Evolutionary conservation across 2,329 filamentous ascomycete genomes (phyloP).

Genomic region (Fusarium sambucinum): DNA sequence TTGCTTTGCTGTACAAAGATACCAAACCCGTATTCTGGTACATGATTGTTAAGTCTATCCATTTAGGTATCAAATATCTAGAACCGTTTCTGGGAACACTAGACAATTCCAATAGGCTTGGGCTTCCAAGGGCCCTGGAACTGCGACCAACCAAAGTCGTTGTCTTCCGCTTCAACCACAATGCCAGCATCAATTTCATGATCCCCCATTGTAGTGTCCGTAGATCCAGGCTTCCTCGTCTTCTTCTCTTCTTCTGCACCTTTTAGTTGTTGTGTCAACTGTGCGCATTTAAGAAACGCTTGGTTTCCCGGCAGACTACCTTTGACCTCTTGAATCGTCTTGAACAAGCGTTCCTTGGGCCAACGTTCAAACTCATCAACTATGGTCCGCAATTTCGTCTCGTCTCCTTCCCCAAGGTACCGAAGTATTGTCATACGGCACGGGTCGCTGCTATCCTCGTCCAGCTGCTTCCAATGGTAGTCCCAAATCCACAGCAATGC

Average conservation of each 20-base stretch:
- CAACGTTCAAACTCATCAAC: conserved; percentile 52
- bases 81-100: conserved; percentile 16
- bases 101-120: conserved; percentile 69
- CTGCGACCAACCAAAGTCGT: conserved; percentile 59
- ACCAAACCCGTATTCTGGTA: not conserved
- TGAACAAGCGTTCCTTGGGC: conserved; percentile 54
- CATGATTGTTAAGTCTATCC: not conserved
- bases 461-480: conserved; percentile 80
- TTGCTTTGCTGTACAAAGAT: not conserved
- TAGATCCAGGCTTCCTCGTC: conserved; percentile 14
- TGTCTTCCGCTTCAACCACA: conserved; percentile 42
- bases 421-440: conserved; percentile 55
- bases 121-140: conserved; percentile 67
- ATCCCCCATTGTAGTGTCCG: conserved; percentile 26
- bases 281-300: conserved; percentile 59
- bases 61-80: conserved; percentile 29
- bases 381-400: conserved; percentile 41
- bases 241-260: conserved; percentile 22
- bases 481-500: conserved; percentile 89
- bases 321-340: conserved; percentile 56
- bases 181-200: conserved; percentile 39
- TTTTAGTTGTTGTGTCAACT: conserved; percentile 58
- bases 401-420: conserved; percentile 55
- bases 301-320: conserved; percentile 57
- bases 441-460: conserved; percentile 45